A percentile compares a stretch with the other conserved stretches of the same genome.
Evolutionary conservation across 371 early-diverging fungal genomes (phyloP).

Genomic region (Mucor lusitanicus): DNA sequence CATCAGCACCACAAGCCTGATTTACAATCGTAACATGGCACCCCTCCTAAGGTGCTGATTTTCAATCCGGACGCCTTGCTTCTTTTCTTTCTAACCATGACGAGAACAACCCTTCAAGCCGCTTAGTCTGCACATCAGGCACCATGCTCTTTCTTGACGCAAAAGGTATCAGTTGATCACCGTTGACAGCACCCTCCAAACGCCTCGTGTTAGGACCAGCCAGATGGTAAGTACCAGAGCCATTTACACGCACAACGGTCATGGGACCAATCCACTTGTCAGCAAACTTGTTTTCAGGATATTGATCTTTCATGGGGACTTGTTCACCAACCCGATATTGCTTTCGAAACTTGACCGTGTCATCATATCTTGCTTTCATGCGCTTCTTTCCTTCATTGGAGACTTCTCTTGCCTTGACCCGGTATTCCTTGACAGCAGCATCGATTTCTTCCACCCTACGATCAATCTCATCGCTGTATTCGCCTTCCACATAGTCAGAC

Average conservation of each 20-base stretch:
- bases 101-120: background rate
- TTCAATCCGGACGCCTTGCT: background rate
- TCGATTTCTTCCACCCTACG: slow-evolving; percentile 23
- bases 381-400: background rate
- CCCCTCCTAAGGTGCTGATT: background rate
- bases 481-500: slow-evolving; percentile 17
- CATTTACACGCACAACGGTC: slow-evolving; percentile 3
- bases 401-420: too few relatives aligned
- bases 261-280: slow-evolving; percentile 24
- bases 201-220: background rate
- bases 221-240: slow-evolving; percentile 6
- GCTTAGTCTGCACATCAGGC: background rate
- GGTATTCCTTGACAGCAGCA: slow-evolving; percentile 1
- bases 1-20: background rate
- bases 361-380: background rate
- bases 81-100: background rate
- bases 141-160: background rate
- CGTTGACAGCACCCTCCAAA: slow-evolving; percentile 6
- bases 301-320: slow-evolving; percentile 17
- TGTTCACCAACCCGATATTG: slow-evolving; percentile 7
- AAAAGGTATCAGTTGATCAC: slow-evolving; percentile 6
- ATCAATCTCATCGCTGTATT: background rate
- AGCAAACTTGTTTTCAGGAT: slow-evolving; percentile 11
- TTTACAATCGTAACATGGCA: background rate
- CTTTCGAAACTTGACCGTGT: background rate